Conservation (phyloP, 192 early-diverging fungal species). For the Coemansia sp. region DNA sequence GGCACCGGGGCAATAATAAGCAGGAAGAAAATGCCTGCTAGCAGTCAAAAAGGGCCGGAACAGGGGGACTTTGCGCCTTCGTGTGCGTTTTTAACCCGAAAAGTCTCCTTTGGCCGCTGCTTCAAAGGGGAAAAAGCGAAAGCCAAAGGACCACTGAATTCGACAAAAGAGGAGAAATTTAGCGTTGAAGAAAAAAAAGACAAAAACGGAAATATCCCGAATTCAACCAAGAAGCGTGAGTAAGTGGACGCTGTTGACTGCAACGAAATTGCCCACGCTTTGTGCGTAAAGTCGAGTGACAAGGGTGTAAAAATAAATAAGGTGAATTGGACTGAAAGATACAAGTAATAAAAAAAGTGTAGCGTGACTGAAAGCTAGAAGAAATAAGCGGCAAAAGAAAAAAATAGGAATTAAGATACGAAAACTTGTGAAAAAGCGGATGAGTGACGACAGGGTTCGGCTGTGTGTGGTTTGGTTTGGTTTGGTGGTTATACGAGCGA, state of each 20-base stretch:
- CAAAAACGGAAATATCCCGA: not conserved
- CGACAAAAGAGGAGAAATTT: not conserved
- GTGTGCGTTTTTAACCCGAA: too few relatives aligned
- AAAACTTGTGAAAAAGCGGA: too few relatives aligned
- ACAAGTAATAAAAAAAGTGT: not conserved
- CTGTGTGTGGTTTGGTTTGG: too few relatives aligned
- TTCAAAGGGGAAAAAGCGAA: not conserved
- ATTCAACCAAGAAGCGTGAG: not conserved
- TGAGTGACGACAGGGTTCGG: too few relatives aligned
- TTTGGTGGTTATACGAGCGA: too few relatives aligned
- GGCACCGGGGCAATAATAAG: not conserved
- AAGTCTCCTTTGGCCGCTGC: too few relatives aligned
- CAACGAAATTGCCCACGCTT: not conserved
- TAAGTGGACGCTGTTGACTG: not conserved
- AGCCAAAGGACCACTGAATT: not conserved
- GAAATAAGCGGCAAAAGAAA: not conserved
- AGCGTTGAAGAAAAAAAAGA: not conserved
- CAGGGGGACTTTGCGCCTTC: not conserved
- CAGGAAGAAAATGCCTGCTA: not conserved
- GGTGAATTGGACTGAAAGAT: not conserved
- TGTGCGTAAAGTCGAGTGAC: too few relatives aligned
- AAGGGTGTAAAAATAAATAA: not conserved
- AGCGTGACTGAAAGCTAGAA: not conserved
- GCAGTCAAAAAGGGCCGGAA: constrained; percentile 6
- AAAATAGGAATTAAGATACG: too few relatives aligned